Evolutionary conservation across 1,139 yeast genomes (phyloP), one percentile per base, ranked within the genome.

Genomic region (Zygosaccharomyces pseudobailii): DNA sequence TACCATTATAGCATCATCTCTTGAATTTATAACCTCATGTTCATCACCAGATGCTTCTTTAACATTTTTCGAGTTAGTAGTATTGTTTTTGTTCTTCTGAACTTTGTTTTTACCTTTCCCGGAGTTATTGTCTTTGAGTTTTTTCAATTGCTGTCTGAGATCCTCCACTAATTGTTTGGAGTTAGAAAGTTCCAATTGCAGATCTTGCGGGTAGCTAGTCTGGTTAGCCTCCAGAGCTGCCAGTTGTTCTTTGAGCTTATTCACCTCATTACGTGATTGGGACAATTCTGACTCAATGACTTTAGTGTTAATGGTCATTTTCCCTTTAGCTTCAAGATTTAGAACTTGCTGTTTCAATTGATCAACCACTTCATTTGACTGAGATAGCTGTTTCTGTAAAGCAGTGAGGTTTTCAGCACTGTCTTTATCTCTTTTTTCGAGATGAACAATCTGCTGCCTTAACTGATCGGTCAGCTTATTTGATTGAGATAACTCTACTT

Each of bases 241-340:
- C 20, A 38, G 23, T 19, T 38, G 33, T 38, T 28, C 9, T 28
- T 23, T 74, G 51, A 82, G 71, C 56, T 76, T 79, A 9, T 78
- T 68, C 46, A 82, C 79, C 0, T 80, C 76, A 51, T 76, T 73
- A 57, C 83, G 82, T 4, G 92, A 85, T 63, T 79, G 87, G 24
- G 73, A 73, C 55, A 87, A 71, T 10, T 87, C 82, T 0, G 87
- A 77, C 54, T 77, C 74, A 55, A 85, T 70, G 0, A 90, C 82
- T 58, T 87, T 90, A 5, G 78, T 70, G 61, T 86, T 90, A 40
- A 84, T 68, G 13, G 75, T 79, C 10, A 45, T 21, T 21, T 32
- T 41, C 34, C 21, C 17, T 42, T 33, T 23, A 21, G 30, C 27
- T 19, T 35, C 37, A 9, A 32, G n/a, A 17, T 32, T 39, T 10